Conservation (phyloP, 768 basidiomycete genomes). For the Pulveroboletus sp. region DNA sequence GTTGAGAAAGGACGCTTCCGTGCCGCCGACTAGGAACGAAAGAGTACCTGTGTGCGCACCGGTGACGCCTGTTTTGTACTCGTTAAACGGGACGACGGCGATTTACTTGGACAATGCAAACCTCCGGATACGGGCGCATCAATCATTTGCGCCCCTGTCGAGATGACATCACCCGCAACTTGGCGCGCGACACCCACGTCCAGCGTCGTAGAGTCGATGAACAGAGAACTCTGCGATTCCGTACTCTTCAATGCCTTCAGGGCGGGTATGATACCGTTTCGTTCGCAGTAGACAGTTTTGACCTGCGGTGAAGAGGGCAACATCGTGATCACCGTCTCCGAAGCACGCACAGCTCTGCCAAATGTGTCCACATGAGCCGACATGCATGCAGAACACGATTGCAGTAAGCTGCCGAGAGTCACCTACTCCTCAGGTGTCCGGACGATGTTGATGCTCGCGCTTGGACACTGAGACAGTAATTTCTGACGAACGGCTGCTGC, state of each 20-base stretch:
- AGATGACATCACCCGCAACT: conserved; percentile 51
- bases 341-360: conserved; percentile 56
- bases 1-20: conserved; percentile 48
- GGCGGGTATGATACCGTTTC: conserved; percentile 60
- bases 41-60: conserved; percentile 86
- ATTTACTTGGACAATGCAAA: conserved; percentile 30
- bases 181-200: conserved; percentile 71
- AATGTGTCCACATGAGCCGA: conserved; percentile 11
- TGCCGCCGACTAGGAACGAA: conserved; percentile 89
- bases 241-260: conserved; percentile 44
- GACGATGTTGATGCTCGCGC: conserved; percentile 54
- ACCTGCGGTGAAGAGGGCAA: conserved; percentile 91
- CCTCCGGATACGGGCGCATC: conserved; percentile 96
- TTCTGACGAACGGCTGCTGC: conserved; percentile 51
- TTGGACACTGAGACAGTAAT: conserved; percentile 55
- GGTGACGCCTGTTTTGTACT: conserved; percentile 53
- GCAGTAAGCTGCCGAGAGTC: not conserved
- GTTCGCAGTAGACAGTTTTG: conserved; percentile 60
- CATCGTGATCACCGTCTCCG: conserved; percentile 79
- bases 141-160: conserved; percentile 67
- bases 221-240: conserved; percentile 46
- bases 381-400: not conserved
- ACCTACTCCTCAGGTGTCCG: conserved; percentile 71
- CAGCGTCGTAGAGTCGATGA: conserved; percentile 89
- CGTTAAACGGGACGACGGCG: conserved; percentile 1